A percentile compares a stretch with the other conserved stretches of the same genome.
phyloP scores from a whole-genome alignment of 768 basidiomycete species.

The Amanita molliuscula region DNA sequence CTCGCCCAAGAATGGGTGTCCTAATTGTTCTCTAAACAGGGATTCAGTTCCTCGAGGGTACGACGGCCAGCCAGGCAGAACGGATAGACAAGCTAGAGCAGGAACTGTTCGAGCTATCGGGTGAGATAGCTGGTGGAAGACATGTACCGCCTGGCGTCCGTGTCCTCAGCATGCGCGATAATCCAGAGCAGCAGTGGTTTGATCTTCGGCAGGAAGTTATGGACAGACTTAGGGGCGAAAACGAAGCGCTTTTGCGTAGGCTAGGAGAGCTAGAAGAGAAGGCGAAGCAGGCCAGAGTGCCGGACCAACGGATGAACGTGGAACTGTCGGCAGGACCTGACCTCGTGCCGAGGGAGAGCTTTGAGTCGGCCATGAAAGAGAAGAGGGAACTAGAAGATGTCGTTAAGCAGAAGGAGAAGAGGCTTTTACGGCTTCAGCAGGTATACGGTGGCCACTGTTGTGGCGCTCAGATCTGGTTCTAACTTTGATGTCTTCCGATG shows the following conservation, averaged over 20 bases:
- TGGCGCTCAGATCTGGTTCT: slow-evolving; percentile 1
- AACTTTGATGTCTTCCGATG: slow-evolving; percentile 1
- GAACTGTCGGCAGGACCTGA: slow-evolving; percentile 5
- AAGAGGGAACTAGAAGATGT: slow-evolving; percentile 56
- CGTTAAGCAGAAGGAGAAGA: slow-evolving; percentile 72
- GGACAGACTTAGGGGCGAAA: slow-evolving; percentile 73
- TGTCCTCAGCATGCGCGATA: slow-evolving; percentile 59
- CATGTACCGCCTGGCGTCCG: slow-evolving; percentile 66
- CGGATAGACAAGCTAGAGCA: slow-evolving; percentile 66
- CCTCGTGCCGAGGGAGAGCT: slow-evolving; percentile 72
- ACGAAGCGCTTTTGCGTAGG: slow-evolving; percentile 65
- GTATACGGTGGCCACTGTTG: slow-evolving; percentile 24
- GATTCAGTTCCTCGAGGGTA: slow-evolving; percentile 1
- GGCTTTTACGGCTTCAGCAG: slow-evolving; percentile 71
- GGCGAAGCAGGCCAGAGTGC: slow-evolving; percentile 10
- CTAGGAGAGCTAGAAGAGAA: slow-evolving; percentile 50
- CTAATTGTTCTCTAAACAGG: neutral
- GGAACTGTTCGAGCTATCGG: slow-evolving; percentile 64
- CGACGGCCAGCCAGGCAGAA: slow-evolving; percentile 30
- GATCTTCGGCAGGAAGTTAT: slow-evolving; percentile 67
- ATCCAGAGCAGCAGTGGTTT: slow-evolving; percentile 78
- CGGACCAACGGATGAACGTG: slow-evolving; percentile 10
- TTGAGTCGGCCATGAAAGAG: slow-evolving; percentile 60
- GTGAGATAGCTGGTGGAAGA: slow-evolving; percentile 65
- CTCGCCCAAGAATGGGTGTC: neutral